A percentile compares a stretch with the other conserved stretches of the same genome.
Evolutionary conservation across 192 early-diverging fungal species (phyloP).

Genomic region (Podila horticola): DNA sequence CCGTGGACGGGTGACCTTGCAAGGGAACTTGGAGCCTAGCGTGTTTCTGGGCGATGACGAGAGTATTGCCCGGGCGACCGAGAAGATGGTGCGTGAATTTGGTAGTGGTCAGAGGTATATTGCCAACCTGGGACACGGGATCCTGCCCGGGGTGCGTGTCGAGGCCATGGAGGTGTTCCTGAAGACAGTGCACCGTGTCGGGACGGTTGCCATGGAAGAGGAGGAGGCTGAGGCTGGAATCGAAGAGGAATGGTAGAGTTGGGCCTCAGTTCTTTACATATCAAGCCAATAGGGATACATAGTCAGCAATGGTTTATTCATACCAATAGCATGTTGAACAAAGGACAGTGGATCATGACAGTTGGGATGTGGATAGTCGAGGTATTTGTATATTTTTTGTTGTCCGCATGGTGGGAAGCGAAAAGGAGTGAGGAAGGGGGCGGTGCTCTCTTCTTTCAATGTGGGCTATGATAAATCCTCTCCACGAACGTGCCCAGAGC

Average conservation of each 20-base stretch:
- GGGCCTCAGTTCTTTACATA: neutral
- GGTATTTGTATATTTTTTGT: neutral
- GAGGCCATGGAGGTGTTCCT: slow-evolving; percentile 75
- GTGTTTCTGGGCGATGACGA: slow-evolving; percentile 77
- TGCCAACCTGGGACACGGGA: slow-evolving; percentile 96
- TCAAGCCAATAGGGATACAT: neutral
- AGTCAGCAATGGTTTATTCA: neutral
- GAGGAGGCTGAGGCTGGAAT: neutral
- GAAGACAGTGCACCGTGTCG: slow-evolving; percentile 70
- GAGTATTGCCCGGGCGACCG: slow-evolving; percentile 73
- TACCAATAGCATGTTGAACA: neutral
- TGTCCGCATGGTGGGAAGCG: neutral
- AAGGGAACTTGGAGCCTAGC: slow-evolving; percentile 96
- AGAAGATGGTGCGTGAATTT: slow-evolving; percentile 84
- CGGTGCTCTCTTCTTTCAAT: neutral
- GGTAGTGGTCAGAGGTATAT: slow-evolving; percentile 80
- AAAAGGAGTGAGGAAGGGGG: neutral
- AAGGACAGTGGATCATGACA: neutral
- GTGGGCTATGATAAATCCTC: too few relatives aligned
- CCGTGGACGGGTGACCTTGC: slow-evolving; percentile 69
- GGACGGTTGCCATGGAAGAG: slow-evolving; percentile 21
- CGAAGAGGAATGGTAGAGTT: neutral
- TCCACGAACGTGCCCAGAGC: too few relatives aligned
- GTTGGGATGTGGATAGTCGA: neutral
- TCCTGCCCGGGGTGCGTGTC: slow-evolving; percentile 81